Percentiles rank a stretch among this genome's conserved stretches.
Conservation (phyloP, 495 filamentous ascomycete species). For the Penicillium herquei region DNA sequence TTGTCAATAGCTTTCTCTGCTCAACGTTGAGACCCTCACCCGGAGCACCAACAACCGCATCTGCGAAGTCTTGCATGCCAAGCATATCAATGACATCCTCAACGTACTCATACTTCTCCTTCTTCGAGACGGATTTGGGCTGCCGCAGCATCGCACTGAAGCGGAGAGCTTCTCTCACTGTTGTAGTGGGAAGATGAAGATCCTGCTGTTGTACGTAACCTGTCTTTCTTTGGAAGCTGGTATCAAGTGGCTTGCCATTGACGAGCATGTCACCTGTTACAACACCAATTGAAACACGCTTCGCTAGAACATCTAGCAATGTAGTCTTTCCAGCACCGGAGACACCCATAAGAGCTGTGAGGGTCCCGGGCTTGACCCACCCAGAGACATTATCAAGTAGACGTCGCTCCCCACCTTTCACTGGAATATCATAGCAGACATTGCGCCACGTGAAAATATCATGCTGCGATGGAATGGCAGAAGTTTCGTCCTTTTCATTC, state of each 20-base stretch:
- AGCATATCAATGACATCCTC: constrained; percentile 54
- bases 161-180: constrained; percentile 76
- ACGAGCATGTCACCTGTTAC: constrained; percentile 56
- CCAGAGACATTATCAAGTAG: constrained; percentile 64
- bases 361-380: constrained; percentile 66
- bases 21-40: constrained; percentile 80
- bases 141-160: constrained; percentile 88
- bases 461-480: constrained; percentile 44
- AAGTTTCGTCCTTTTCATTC: constrained; percentile 20
- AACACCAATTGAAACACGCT: constrained; percentile 51
- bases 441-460: constrained; percentile 76
- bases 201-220: constrained; percentile 95
- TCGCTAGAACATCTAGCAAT: constrained; percentile 59
- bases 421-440: constrained; percentile 68
- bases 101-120: constrained; percentile 51
- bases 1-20: constrained; percentile 84
- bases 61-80: constrained; percentile 46
- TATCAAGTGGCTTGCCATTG: constrained; percentile 56
- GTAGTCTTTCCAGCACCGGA: constrained; percentile 69
- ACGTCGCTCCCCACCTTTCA: constrained; percentile 55
- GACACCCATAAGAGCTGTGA: constrained; percentile 65
- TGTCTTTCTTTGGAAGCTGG: constrained; percentile 84
- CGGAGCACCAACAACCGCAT: constrained; percentile 44
- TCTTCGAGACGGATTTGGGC: constrained; percentile 49
- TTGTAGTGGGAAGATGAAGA: constrained; percentile 80